Conservation (phyloP, 2,329 filamentous ascomycete species). For the Parafenestella ontariensis region DNA sequence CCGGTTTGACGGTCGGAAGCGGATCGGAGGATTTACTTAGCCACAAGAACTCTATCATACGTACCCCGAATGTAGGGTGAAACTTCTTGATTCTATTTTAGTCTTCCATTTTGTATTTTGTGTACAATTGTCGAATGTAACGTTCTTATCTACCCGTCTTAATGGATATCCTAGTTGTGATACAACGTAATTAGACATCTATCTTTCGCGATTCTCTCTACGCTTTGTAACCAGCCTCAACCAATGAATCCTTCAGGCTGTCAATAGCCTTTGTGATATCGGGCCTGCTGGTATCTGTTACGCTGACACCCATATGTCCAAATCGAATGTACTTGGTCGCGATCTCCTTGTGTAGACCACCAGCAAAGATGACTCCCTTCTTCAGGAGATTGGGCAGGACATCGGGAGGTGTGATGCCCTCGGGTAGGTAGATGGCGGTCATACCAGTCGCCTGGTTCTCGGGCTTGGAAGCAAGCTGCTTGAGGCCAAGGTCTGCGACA, state of each 20-base stretch:
- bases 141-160: background rate
- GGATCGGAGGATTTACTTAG: slow-evolving; percentile 8
- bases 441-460: slow-evolving; percentile 96
- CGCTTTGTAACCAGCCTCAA: slow-evolving; percentile 72
- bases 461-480: slow-evolving; percentile 82
- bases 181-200: background rate
- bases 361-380: slow-evolving; percentile 92
- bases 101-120: background rate
- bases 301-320: slow-evolving; percentile 96
- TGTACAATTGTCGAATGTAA: slow-evolving; percentile 1
- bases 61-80: background rate
- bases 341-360: slow-evolving; percentile 95
- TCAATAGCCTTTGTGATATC: slow-evolving; percentile 86
- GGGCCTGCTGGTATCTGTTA: slow-evolving; percentile 77
- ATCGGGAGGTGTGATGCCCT: slow-evolving; percentile 79
- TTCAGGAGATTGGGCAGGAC: slow-evolving; percentile 83
- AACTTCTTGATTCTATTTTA: slow-evolving; percentile 10
- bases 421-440: slow-evolving; percentile 96
- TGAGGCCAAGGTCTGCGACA: slow-evolving; percentile 79
- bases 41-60: slow-evolving; percentile 12
- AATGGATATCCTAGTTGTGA: slow-evolving; percentile 1
- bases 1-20: background rate
- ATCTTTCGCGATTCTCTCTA: background rate
- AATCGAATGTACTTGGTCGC: slow-evolving; percentile 92
- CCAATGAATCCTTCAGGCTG: slow-evolving; percentile 75